Evolutionary conservation across 805 yeast genomes (phyloP), one percentile per base, ranked within the genome.

Genomic region (Monosporozyma aerobia): DNA sequence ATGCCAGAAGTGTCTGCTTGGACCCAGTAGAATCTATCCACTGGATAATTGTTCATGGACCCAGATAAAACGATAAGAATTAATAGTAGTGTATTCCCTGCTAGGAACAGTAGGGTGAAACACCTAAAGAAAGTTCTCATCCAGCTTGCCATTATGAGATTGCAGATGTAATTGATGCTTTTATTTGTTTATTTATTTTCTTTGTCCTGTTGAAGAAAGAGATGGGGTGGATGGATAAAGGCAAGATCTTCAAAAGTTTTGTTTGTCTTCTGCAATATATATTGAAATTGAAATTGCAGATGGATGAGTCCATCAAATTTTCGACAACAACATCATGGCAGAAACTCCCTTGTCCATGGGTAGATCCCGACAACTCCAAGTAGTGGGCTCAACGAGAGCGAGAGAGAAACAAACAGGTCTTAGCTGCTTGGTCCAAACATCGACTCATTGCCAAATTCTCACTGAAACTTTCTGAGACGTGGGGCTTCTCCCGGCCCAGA

Each of bases 21-120:
- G 39, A 86, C 63, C 88, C 89, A 83, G 69, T 82, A 86, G 61
- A 85, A 84, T 33, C 69, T 70, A 68, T 83, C 73, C 59, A 85
- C 74, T 29, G 90, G 89, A 73, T 69, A 77, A 56, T 72, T 67
- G 56, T 75, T 65, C 33, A 81, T 73, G 2, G 85, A 72, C 50
- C 92, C 90, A 1, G 89, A 81, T 54, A 85, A 74, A 16, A 83
- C 74, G 49, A 80, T 74, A 56, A 87, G 78, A 39, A 86, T 63
- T 53, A 83, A 69, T 49, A 79, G 62, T 54, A 80, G 60, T 35
- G 79, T 71, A 53, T 77, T 62, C 63, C 81, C 72, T 44, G 69
- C 64, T 29, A 67, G 54, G 45, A 69, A 66, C 13, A 67, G 49
- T 48, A 67, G 47, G 2, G 64, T 59, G 10, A 63, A 22, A 19